These are phyloP conservation scores for Daldinia vernicosa DNA, from an alignment of 495 filamentous ascomycete genomes.

Conservation along the genomic window DNA sequence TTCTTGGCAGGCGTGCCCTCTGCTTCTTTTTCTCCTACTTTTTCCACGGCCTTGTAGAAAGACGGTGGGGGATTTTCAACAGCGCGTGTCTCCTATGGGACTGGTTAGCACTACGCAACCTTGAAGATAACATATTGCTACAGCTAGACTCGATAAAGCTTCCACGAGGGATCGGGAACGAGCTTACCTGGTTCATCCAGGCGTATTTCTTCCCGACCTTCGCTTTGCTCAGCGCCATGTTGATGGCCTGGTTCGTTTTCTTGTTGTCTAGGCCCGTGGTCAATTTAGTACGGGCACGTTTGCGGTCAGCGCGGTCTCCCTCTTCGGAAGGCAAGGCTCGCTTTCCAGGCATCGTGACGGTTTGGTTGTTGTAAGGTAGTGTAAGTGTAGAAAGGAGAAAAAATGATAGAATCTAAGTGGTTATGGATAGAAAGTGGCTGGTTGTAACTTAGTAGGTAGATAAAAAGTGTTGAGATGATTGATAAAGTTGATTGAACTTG, in stretches of 20 bases:
- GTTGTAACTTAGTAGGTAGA: background rate
- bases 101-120: background rate
- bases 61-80: background rate
- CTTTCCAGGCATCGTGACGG: conserved; percentile 6
- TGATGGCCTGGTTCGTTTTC: conserved; percentile 4
- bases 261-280: background rate
- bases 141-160: background rate
- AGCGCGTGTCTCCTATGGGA: background rate
- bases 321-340: background rate
- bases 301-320: background rate
- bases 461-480: background rate
- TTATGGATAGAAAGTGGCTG: background rate
- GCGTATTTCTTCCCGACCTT: conserved; percentile 23
- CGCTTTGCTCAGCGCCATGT: background rate
- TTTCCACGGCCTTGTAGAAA: background rate
- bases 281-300: background rate
- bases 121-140: background rate
- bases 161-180: background rate
- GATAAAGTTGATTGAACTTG: background rate
- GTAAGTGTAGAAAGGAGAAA: too few relatives aligned
- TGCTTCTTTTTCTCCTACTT: background rate
- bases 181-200: conserved; percentile 34
- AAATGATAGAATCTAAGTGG: background rate
- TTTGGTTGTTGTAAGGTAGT: background rate
- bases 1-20: background rate